Evolutionary conservation across 1,139 yeast species (phyloP).

Genomic region (Debaryomyces psychrophilus): DNA sequence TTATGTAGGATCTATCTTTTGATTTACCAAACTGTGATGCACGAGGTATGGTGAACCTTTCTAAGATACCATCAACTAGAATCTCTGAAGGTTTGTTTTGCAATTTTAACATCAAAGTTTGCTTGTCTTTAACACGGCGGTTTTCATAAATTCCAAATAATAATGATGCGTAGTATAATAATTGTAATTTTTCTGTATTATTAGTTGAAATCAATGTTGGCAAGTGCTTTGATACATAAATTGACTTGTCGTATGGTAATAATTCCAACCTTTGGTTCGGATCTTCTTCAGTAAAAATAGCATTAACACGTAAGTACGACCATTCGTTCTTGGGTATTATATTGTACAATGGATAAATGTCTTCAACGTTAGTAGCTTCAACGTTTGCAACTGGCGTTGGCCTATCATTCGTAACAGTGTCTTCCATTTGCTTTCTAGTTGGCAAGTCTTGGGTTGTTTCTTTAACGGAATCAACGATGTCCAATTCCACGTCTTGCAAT

Average conservation of each 20-base stretch:
- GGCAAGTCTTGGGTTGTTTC: slow-evolving; percentile 75
- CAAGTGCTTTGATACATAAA: slow-evolving; percentile 56
- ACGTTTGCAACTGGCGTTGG: slow-evolving; percentile 81
- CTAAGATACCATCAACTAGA: slow-evolving; percentile 72
- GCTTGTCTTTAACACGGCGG: slow-evolving; percentile 66
- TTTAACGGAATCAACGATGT: slow-evolving; percentile 80
- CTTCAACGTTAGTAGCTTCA: slow-evolving; percentile 79
- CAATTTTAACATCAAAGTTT: slow-evolving; percentile 60
- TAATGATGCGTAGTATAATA: slow-evolving; percentile 77
- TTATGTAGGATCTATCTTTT: slow-evolving; percentile 69
- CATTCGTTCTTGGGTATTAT: slow-evolving; percentile 74
- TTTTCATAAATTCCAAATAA: slow-evolving; percentile 78
- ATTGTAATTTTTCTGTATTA: slow-evolving; percentile 61
- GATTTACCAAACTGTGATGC: slow-evolving; percentile 72
- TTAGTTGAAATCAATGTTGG: slow-evolving; percentile 43
- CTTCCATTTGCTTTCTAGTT: slow-evolving; percentile 59
- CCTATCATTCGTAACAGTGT: slow-evolving; percentile 62
- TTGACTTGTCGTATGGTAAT: slow-evolving; percentile 64
- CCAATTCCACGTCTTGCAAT: slow-evolving; percentile 72
- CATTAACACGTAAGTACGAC: slow-evolving; percentile 61
- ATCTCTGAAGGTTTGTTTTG: slow-evolving; percentile 68
- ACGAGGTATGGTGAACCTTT: slow-evolving; percentile 67
- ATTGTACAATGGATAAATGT: slow-evolving; percentile 72
- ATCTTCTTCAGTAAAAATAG: slow-evolving; percentile 54
- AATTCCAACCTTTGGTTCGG: slow-evolving; percentile 52